Evolutionary conservation across 1,284 basidiomycete genomes (phyloP), one percentile per base, ranked within the genome.

Genomic region (Papiliotrema terrestris): DNA sequence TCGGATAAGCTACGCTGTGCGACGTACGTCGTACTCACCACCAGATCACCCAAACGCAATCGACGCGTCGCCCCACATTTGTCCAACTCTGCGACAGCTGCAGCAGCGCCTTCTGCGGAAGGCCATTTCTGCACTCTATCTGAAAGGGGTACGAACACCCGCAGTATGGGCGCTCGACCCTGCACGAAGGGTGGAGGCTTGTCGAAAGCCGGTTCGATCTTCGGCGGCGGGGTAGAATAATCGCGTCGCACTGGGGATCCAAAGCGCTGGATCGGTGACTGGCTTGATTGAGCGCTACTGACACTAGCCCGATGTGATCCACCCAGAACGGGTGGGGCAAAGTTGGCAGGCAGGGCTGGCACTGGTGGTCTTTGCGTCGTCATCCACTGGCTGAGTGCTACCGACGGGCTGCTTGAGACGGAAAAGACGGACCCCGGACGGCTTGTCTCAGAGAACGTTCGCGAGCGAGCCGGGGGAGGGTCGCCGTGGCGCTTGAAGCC

Each of bases 91-190:
- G 61, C 62, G 38, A 73, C 63, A 2, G 69, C 66, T 2, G 63
- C 61, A 13, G 60, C 59, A 14, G 74, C 71, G 1, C 72, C 77
- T 51, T 76, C 71, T 4, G 70, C 66, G 2, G 71, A 74, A 2
- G 77, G 77, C 77, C 77, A 78, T 14, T 59, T 54, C 5, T 46
- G 57, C 1, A 77, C 69, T 13, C 54, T 51, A 3, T 67, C 62
- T 4, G 70, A 71, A 6, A 77, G 49, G 1, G 75, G 75, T 1
- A 78, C 71, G 43, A 77, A 77, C 1, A 78, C 72, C 22, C 72
- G 59, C 35, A 78, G 54, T 11, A 76, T 63, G 8, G 77, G 77
- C 0, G 69, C 73, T 11, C 76, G 64, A 17, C 72, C 75, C 0
- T 63, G 62, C 25, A 66, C 67, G 57, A 64, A 75, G 2, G 75